Base-by-base conservation (phyloP, 306 rosid species). In the Vicia sativa region DNA sequence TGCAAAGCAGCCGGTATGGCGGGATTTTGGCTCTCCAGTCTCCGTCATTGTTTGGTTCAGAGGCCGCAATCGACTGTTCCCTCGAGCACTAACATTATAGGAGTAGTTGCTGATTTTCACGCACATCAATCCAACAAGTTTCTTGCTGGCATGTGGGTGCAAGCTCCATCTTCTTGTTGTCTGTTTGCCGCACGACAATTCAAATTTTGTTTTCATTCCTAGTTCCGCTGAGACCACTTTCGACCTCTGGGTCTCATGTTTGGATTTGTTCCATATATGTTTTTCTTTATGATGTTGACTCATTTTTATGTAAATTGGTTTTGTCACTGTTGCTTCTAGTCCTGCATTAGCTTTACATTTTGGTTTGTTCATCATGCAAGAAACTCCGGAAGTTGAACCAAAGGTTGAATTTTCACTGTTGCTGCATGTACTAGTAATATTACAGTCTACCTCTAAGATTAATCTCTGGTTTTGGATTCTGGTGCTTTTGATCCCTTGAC, bases 91-190 rank as follows among this genome's bases (percentile, higher is more conserved):
- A 2, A 26, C 26, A 7, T 12, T 11, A 49, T 49, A 49, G 13
- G 1, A 41, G 45, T 41, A 12, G 19, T 48, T 48, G 12, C 55
- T 16, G 55, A 16, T 4, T 18, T 48, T 16, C 26, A 48, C 12
- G 5, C 11, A 48, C 2, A 48, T 48, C 12, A 4, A 48, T 8
- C 55, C 25, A 3, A 48, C 12, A 48, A 48, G 55, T 49, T 49
- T 49, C 26, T 49, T 49, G 55, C 26, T 9, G 55, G 9, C 13
- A 49, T 49, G 26, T 18, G 26, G 26, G 55, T 49, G 55, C 26
- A 16, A 9, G 54, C 23, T 48, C 54, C 55, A 49, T 49, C 55
- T 48, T 16, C 54, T 49, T 49, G 26, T 49, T 26, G 55, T 49
- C 55, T 49, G 12, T 49, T 49, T 14, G 55, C 4, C 4, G 11